Conservation (phyloP, 2,329 filamentous ascomycete species). For the Cladosporium sp. region DNA sequence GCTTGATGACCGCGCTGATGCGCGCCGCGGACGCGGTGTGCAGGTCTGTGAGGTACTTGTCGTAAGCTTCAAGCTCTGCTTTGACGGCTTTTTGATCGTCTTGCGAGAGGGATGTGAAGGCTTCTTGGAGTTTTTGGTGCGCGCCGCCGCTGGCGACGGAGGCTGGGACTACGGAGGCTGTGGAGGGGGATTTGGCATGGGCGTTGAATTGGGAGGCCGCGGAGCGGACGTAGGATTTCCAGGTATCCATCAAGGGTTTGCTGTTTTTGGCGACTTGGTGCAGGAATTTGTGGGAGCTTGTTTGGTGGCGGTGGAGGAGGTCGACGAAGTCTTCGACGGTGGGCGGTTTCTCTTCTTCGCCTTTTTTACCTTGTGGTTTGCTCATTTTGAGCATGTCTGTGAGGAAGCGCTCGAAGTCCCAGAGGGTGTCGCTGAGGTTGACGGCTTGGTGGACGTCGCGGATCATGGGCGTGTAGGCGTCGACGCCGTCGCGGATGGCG, state of each 20-base stretch:
- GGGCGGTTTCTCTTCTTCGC: conserved; percentile 43
- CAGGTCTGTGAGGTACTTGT: conserved; percentile 59
- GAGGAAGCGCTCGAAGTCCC: conserved; percentile 67
- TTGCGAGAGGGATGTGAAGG: conserved; percentile 50
- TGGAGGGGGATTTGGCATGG: conserved; percentile 28
- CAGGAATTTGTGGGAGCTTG: conserved; percentile 67
- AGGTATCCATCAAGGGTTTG: conserved; percentile 62
- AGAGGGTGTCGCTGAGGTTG: conserved; percentile 68
- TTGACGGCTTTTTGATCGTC: conserved; percentile 50
- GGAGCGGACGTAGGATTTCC: conserved; percentile 61
- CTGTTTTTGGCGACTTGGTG: conserved; percentile 69
- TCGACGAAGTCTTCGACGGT: conserved; percentile 72
- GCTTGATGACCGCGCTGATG: conserved; percentile 58
- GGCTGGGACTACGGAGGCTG: conserved; percentile 26
- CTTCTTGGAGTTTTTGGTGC: conserved; percentile 41
- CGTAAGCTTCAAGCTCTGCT: conserved; percentile 60
- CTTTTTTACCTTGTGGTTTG: conserved; percentile 36
- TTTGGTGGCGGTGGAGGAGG: conserved; percentile 64
- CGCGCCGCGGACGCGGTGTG: conserved; percentile 55
- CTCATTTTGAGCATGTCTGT: conserved; percentile 66
- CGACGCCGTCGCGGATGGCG: conserved; percentile 63
- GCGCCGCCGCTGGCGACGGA: conserved; percentile 45
- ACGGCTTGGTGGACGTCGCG: conserved; percentile 69
- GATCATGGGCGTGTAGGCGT: conserved; percentile 74
- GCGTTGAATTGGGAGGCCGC: conserved; percentile 58